Evolutionary conservation across 106 monocot species (phyloP).

Genomic region (Allium fistulosum): DNA sequence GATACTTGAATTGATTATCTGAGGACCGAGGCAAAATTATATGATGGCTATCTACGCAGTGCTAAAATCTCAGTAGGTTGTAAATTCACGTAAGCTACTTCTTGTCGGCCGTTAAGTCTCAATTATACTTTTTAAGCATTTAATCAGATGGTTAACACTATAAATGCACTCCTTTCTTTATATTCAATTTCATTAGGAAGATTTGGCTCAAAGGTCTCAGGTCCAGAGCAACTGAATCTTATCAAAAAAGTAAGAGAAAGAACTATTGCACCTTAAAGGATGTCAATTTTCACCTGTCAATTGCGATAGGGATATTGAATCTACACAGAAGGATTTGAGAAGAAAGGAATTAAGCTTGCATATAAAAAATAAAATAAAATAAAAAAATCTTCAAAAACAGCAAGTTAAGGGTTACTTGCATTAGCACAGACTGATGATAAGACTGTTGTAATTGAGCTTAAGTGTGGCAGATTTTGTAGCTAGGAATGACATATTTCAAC

Average conservation of each 20-base stretch:
- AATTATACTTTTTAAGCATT: constrained; percentile 6
- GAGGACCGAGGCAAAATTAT: no score
- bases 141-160: constrained; percentile 1
- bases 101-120: constrained; percentile 3
- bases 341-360: constrained; percentile 82
- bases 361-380: no score
- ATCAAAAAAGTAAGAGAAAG: constrained; percentile 74
- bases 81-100: constrained; percentile 7
- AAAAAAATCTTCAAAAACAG: constrained; percentile 80
- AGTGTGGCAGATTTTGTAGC: constrained; percentile 98
- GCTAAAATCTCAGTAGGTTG: constrained; percentile 7
- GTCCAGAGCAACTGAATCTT: constrained; percentile 84
- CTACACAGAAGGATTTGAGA: constrained; percentile 90
- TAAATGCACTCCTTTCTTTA: neutral
- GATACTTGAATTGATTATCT: no score
- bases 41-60: constrained; percentile 12
- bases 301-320: constrained; percentile 90
- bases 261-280: constrained; percentile 92
- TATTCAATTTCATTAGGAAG: constrained; percentile 15
- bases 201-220: constrained; percentile 35
- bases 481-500: constrained; percentile 88
- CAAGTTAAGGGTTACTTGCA: constrained; percentile 83
- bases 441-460: constrained; percentile 79
- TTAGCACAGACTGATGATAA: constrained; percentile 65
- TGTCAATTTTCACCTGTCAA: constrained; percentile 74